Percentiles rank a stretch among this genome's conserved stretches.
These are phyloP conservation scores for Rhizopus delemar DNA, from an alignment of 371 early-diverging fungal species.

Conservation along the genomic window DNA sequence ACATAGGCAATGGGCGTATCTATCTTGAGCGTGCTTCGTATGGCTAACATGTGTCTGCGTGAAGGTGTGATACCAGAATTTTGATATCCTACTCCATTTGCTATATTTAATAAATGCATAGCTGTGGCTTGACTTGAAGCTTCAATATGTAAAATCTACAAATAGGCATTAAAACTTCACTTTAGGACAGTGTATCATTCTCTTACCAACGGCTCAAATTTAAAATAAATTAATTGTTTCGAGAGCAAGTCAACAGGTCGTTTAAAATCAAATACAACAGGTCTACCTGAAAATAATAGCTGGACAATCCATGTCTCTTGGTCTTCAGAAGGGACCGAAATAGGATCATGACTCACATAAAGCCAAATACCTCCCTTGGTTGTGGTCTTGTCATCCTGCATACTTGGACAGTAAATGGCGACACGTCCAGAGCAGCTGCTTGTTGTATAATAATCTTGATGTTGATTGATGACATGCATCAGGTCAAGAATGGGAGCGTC, in stretches of 20 bases:
- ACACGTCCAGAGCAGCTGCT: constrained; percentile 65
- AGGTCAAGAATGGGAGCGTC: constrained; percentile 62
- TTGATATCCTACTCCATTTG: constrained; percentile 60
- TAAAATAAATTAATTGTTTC: constrained; percentile 54
- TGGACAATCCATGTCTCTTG: constrained; percentile 31
- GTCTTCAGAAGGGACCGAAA: constrained; percentile 36
- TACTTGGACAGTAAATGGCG: constrained; percentile 57
- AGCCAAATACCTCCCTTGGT: constrained; percentile 65
- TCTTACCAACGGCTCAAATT: constrained; percentile 67
- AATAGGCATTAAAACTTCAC: not conserved
- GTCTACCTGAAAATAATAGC: constrained; percentile 40
- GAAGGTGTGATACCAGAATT: constrained; percentile 67
- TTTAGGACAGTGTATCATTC: not conserved
- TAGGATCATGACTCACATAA: constrained; percentile 63
- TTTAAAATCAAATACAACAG: constrained; percentile 26
- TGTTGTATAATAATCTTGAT: constrained; percentile 68
- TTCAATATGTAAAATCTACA: constrained; percentile 64
- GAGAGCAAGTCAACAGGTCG: constrained; percentile 15
- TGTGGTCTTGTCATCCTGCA: constrained; percentile 25
- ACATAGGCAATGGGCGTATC: constrained; percentile 64
- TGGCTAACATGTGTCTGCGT: constrained; percentile 62
- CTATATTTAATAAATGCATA: constrained; percentile 53
- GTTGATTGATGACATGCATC: constrained; percentile 69
- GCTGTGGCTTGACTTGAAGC: constrained; percentile 54
- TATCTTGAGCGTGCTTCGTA: constrained; percentile 61